Evolutionary conservation across 129 eudicot genomes (phyloP).

Genomic region (Erigeron canadensis): DNA sequence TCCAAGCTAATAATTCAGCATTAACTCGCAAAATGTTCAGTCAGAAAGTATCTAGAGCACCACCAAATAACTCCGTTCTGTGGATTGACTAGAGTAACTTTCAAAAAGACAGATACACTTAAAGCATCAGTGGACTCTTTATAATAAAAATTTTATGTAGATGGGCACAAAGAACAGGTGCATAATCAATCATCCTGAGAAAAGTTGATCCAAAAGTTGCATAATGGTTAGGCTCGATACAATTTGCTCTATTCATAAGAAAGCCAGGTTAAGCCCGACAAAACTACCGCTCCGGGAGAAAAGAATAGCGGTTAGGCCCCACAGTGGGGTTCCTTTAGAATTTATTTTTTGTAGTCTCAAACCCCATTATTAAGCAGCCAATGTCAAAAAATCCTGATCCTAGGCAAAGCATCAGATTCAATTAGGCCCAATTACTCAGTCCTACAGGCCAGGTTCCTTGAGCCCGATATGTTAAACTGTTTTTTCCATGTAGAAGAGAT

Average conservation of each 20-base stretch:
- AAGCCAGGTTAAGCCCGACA: neutral
- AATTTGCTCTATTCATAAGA: neutral
- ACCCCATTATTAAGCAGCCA: no score
- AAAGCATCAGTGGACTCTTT: neutral
- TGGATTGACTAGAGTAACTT: neutral
- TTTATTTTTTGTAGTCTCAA: no score
- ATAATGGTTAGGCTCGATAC: neutral
- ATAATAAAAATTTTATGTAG: neutral
- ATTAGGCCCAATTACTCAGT: no score
- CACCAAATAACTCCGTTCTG: neutral
- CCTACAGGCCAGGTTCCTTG: neutral
- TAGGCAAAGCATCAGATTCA: no score
- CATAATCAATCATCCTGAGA: neutral
- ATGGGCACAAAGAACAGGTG: neutral
- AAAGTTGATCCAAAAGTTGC: slow-evolving; percentile 4
- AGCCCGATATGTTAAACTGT: no score
- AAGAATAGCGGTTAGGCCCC: no score
- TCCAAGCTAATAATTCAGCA: neutral
- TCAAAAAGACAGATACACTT: neutral
- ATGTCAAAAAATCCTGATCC: no score
- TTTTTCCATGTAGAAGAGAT: no score
- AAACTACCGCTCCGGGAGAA: neutral
- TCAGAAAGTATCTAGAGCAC: neutral
- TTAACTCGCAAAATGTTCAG: neutral
- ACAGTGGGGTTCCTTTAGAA: no score